Conservation (phyloP, 352 stramenopile species). For the Labyrinthula sp. region DNA sequence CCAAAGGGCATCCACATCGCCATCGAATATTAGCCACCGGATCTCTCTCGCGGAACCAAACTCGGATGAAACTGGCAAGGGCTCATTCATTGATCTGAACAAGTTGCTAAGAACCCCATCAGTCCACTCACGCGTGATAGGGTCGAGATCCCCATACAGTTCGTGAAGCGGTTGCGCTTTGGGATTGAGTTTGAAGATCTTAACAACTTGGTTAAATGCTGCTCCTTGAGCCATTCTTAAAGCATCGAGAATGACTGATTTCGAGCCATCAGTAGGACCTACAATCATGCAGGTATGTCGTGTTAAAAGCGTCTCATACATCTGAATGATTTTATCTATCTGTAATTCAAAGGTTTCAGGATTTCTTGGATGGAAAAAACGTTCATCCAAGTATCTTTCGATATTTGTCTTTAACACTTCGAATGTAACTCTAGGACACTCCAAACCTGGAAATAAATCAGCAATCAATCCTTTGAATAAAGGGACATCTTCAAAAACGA, state of each 20-base stretch:
- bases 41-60: slow-evolving; percentile 74
- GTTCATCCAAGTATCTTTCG: slow-evolving; percentile 49
- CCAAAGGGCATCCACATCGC: slow-evolving; percentile 81
- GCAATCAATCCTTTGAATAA: slow-evolving; percentile 79
- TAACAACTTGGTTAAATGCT: slow-evolving; percentile 61
- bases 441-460: slow-evolving; percentile 72
- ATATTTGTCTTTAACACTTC: slow-evolving; percentile 62
- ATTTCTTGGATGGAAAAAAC: slow-evolving; percentile 55
- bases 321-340: slow-evolving; percentile 87
- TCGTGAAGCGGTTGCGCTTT: slow-evolving; percentile 75
- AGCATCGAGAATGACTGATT: slow-evolving; percentile 68
- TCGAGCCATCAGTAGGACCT: slow-evolving; percentile 66
- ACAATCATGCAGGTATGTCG: slow-evolving; percentile 87
- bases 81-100: slow-evolving; percentile 75
- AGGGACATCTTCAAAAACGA: slow-evolving; percentile 79
- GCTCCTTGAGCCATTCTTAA: slow-evolving; percentile 54
- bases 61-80: slow-evolving; percentile 50
- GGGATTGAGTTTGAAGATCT: slow-evolving; percentile 74
- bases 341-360: slow-evolving; percentile 49
- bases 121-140: slow-evolving; percentile 77
- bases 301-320: slow-evolving; percentile 85
- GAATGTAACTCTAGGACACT: slow-evolving; percentile 72
- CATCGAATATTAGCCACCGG: slow-evolving; percentile 80
- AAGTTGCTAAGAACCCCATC: slow-evolving; percentile 76
- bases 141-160: slow-evolving; percentile 79